phyloP scores from a whole-genome alignment of 352 stramenopile species.

The Pilasporangium apinafurcum region DNA sequence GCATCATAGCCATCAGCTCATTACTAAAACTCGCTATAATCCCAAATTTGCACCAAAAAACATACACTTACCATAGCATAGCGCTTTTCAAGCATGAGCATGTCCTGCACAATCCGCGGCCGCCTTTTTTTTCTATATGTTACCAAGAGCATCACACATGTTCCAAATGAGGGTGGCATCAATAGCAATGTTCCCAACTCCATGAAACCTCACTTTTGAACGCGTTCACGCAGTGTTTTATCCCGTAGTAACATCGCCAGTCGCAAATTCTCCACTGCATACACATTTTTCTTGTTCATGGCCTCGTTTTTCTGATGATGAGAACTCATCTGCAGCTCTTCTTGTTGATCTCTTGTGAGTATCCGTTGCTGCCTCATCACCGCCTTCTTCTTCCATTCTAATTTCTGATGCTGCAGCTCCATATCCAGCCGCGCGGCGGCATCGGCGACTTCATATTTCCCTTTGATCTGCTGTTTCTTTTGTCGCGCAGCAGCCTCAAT shows the following conservation, averaged over 20 bases:
- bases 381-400: constrained; percentile 16
- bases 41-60: not conserved
- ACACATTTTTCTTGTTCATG: constrained; percentile 25
- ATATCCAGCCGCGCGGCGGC: constrained; percentile 31
- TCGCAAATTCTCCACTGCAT: constrained; percentile 59
- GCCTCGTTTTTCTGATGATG: too few relatives aligned
- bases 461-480: constrained; percentile 59
- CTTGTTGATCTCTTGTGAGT: not conserved
- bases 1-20: not conserved
- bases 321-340: too few relatives aligned
- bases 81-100: constrained; percentile 54
- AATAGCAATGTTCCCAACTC: not conserved
- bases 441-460: constrained; percentile 46
- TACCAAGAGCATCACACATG: not conserved
- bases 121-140: constrained; percentile 29
- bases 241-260: constrained; percentile 40
- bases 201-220: constrained; percentile 39
- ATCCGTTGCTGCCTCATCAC: constrained; percentile 16
- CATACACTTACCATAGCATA: constrained; percentile 22
- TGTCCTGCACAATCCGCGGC: constrained; percentile 64
- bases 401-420: constrained; percentile 42
- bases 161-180: not conserved
- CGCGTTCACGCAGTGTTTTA: constrained; percentile 23
- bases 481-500: constrained; percentile 91
- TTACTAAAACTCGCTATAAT: not conserved